Evolutionary conservation across 2,329 filamentous ascomycete species (phyloP).

Genomic region (Emergomyces orientalis): DNA sequence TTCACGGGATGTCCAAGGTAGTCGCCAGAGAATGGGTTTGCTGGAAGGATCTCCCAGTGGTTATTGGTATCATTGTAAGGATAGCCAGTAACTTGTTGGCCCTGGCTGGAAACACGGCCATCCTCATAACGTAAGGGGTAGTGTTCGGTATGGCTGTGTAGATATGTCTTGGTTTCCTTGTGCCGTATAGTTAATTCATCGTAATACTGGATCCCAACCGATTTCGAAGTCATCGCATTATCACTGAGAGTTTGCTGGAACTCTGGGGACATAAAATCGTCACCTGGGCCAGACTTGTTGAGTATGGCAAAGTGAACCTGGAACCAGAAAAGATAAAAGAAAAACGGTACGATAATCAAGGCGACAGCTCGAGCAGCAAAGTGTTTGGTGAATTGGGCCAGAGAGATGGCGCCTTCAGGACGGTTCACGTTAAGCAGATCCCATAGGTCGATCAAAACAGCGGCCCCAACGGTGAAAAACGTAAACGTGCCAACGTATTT

Average conservation of each 20-base stretch:
- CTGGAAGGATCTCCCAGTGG: slow-evolving; percentile 85
- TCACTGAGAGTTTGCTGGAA: slow-evolving; percentile 97
- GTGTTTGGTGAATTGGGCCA: slow-evolving; percentile 78
- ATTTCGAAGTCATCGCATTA: slow-evolving; percentile 82
- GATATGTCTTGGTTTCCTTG: slow-evolving; percentile 94
- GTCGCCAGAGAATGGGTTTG: slow-evolving; percentile 42
- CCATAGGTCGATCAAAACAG: slow-evolving; percentile 91
- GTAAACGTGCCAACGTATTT: slow-evolving; percentile 97
- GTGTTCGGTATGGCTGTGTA: slow-evolving; percentile 81
- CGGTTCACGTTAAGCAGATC: slow-evolving; percentile 84
- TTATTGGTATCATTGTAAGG: slow-evolving; percentile 99
- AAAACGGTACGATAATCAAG: slow-evolving; percentile 81
- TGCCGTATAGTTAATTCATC: slow-evolving; percentile 81
- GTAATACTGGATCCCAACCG: slow-evolving; percentile 79
- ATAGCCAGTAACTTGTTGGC: slow-evolving; percentile 96
- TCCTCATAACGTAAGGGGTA: slow-evolving; percentile 97
- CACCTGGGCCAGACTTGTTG: slow-evolving; percentile 78
- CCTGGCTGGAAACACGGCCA: slow-evolving; percentile 91
- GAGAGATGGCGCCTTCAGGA: slow-evolving; percentile 65
- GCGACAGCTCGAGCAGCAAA: slow-evolving; percentile 79
- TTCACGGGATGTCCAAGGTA: slow-evolving; percentile 57
- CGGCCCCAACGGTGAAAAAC: slow-evolving; percentile 92
- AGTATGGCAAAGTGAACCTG: slow-evolving; percentile 96
- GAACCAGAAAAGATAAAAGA: slow-evolving; percentile 99
- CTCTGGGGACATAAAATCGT: slow-evolving; percentile 97